phyloP scores from a whole-genome alignment of 1,284 basidiomycete genomes.

The Cutaneotrichosporon sp. region DNA sequence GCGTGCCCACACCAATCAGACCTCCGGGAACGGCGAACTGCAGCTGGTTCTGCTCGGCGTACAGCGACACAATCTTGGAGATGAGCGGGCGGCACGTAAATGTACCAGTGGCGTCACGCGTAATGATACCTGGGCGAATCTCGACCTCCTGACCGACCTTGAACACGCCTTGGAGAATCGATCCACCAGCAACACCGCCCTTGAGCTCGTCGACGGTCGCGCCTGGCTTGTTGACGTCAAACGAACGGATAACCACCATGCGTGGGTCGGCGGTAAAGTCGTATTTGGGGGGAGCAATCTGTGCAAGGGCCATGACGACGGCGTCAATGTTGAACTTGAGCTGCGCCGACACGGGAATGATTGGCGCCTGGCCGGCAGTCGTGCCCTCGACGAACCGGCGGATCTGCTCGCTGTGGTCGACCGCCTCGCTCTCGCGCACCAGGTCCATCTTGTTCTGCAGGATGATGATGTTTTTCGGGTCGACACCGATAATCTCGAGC shows the following conservation, averaged over 20 bases:
- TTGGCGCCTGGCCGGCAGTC: conserved; percentile 92
- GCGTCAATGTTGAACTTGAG: conserved; percentile 99
- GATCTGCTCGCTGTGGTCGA: conserved; percentile 91
- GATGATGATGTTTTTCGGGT: conserved; percentile 90
- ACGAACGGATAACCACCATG: conserved; percentile 98
- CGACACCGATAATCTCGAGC: conserved; percentile 94
- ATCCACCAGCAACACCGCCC: conserved; percentile 96
- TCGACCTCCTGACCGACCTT: conserved; percentile 86
- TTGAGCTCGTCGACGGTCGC: conserved; percentile 94
- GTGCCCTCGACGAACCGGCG: conserved; percentile 91
- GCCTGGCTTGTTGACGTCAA: conserved; percentile 99
- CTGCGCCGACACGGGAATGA: conserved; percentile 97
- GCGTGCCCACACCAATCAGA: conserved; percentile 94
- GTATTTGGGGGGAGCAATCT: conserved; percentile 87
- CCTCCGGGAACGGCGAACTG: conserved; percentile 96
- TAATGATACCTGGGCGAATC: conserved; percentile 94
- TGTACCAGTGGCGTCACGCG: conserved; percentile 84
- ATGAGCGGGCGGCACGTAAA: conserved; percentile 92
- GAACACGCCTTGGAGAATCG: conserved; percentile 88
- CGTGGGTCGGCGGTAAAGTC: conserved; percentile 88
- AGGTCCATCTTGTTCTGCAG: conserved; percentile 96
- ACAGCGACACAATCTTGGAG: conserved; percentile 81
- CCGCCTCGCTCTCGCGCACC: conserved; percentile 83
- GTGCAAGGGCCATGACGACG: conserved; percentile 98
- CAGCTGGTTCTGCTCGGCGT: conserved; percentile 91